Evolutionary conservation across 2,329 filamentous ascomycete genomes (phyloP).

Genomic region (Stachybotrys chartarum): DNA sequence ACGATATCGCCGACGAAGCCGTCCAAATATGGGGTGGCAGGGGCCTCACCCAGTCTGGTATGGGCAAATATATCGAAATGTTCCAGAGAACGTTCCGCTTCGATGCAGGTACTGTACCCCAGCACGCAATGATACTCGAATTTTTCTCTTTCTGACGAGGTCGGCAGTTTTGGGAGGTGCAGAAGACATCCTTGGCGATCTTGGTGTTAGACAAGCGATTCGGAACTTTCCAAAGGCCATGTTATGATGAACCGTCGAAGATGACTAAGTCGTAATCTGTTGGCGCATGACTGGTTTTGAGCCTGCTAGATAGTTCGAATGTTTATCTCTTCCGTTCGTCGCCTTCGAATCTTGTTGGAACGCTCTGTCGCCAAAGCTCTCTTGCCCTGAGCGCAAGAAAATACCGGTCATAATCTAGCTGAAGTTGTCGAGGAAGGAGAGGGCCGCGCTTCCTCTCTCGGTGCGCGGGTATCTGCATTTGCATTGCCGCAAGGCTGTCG

Average conservation of each 20-base stretch:
- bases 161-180: slow-evolving; percentile 62
- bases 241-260: slow-evolving; percentile 41
- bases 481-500: background rate
- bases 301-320: background rate
- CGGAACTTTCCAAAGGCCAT: slow-evolving; percentile 79
- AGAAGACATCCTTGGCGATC: slow-evolving; percentile 74
- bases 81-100: slow-evolving; percentile 83
- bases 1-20: slow-evolving; percentile 77
- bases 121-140: background rate
- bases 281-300: too few species aligned
- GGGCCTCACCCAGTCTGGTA: slow-evolving; percentile 71
- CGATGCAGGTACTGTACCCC: slow-evolving; percentile 36
- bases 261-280: background rate
- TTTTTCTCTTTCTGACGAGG: background rate
- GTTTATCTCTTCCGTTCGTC: background rate
- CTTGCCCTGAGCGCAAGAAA: background rate
- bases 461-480: background rate
- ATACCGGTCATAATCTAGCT: background rate
- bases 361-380: background rate
- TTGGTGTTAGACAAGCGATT: slow-evolving; percentile 79
- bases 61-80: slow-evolving; percentile 77
- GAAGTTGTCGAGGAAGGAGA: background rate
- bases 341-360: background rate
- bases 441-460: background rate
- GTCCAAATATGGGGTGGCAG: slow-evolving; percentile 83